Percentiles rank a stretch among this genome's conserved stretches.
Evolutionary conservation across 805 yeast species (phyloP).

Genomic region (Saccharomycopsis sp.): DNA sequence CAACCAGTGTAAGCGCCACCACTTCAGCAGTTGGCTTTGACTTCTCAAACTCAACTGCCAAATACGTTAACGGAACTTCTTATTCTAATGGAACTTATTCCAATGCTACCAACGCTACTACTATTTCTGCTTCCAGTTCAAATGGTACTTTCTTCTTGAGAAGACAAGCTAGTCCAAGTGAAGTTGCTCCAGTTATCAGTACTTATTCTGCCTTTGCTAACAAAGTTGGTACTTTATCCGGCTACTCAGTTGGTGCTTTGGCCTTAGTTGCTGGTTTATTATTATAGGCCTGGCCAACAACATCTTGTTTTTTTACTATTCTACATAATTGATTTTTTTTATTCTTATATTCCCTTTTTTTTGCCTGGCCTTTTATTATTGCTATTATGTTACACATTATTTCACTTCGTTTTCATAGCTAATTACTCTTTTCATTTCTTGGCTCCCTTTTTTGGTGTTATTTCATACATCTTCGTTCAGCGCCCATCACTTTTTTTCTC

Average conservation of each 20-base stretch:
- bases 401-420: too few species aligned
- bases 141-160: constrained; percentile 8
- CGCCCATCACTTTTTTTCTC: too few species aligned
- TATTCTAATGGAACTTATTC: constrained; percentile 3
- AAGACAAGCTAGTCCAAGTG: constrained; percentile 12
- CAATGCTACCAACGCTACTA: constrained; percentile 1
- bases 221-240: constrained; percentile 9
- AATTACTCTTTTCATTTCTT: too few species aligned
- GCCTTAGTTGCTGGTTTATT: constrained; percentile 20
- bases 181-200: constrained; percentile 18
- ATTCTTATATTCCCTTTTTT: too few species aligned
- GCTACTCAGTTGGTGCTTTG: constrained; percentile 17
- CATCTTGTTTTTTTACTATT: too few species aligned
- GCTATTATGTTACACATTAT: too few species aligned
- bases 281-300: constrained; percentile 9
- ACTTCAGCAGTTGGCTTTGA: constrained; percentile 7
- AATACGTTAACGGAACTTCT: not conserved
- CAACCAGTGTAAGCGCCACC: constrained; percentile 4
- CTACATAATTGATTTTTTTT: too few species aligned
- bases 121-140: not conserved
- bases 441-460: too few species aligned
- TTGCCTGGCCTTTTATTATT: too few species aligned
- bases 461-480: too few species aligned
- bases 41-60: constrained; percentile 10
- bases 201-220: constrained; percentile 20